Evolutionary conservation across 2,329 filamentous ascomycete species (phyloP).

Genomic region (Neofusicoccum kwambonambiense): DNA sequence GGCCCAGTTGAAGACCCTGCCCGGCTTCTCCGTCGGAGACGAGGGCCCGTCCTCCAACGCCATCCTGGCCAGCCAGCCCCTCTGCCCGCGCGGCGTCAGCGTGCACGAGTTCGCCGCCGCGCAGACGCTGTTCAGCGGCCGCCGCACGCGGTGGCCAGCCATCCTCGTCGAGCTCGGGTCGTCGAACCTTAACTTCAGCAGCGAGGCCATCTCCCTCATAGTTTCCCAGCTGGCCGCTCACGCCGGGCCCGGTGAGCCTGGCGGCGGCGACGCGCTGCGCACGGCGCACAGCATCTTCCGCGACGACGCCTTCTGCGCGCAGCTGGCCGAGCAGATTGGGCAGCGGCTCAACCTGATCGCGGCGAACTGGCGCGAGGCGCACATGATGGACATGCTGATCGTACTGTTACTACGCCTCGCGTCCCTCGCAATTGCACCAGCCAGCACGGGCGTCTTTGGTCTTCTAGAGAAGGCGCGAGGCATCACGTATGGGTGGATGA

Average conservation of each 20-base stretch:
- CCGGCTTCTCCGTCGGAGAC: slow-evolving; percentile 29
- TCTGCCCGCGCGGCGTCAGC: slow-evolving; percentile 49
- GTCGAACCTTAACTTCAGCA: slow-evolving; percentile 60
- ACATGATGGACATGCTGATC: slow-evolving; percentile 59
- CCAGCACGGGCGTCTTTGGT: background rate
- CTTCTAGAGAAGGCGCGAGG: slow-evolving; percentile 45
- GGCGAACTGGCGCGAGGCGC: slow-evolving; percentile 58
- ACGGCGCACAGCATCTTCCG: slow-evolving; percentile 50
- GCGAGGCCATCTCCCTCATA: slow-evolving; percentile 49
- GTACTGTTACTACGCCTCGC: slow-evolving; percentile 48
- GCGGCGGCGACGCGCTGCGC: slow-evolving; percentile 35
- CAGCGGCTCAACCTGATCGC: slow-evolving; percentile 47
- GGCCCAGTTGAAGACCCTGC: slow-evolving; percentile 26
- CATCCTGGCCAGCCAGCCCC: slow-evolving; percentile 50
- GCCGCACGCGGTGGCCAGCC: slow-evolving; percentile 47
- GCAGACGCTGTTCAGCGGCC: slow-evolving; percentile 49
- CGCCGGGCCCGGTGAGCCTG: slow-evolving; percentile 49
- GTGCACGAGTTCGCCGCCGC: slow-evolving; percentile 56
- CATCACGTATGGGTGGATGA: slow-evolving; percentile 53
- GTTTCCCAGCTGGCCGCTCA: slow-evolving; percentile 56
- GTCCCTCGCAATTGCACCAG: slow-evolving; percentile 26
- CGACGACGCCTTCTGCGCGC: slow-evolving; percentile 51
- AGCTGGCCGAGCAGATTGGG: slow-evolving; percentile 49
- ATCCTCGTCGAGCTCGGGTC: slow-evolving; percentile 53
- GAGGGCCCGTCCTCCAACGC: slow-evolving; percentile 54